These are phyloP conservation scores for Onygena corvina DNA, from an alignment of 2,329 filamentous ascomycete genomes.

Conservation along the genomic window DNA sequence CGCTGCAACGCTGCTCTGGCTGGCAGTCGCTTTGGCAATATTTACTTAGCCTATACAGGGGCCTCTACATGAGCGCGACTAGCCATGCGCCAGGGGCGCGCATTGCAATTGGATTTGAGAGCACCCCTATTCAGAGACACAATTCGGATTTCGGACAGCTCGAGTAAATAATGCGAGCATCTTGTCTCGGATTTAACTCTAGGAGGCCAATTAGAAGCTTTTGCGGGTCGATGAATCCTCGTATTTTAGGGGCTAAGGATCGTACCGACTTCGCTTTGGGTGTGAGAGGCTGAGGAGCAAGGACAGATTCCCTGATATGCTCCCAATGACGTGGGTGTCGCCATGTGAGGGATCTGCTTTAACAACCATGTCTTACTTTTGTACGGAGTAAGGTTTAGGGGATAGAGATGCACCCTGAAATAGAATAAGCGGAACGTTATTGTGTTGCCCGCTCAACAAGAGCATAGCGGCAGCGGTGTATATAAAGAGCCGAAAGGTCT, in stretches of 20 bases:
- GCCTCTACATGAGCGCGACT: no score
- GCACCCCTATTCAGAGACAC: background rate
- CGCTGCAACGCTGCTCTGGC: background rate
- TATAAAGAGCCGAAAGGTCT: background rate
- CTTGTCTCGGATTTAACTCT: conserved; percentile 1
- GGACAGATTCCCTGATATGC: background rate
- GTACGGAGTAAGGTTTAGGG: conserved; percentile 4
- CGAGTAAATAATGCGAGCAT: background rate
- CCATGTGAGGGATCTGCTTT: background rate
- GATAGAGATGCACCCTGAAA: background rate
- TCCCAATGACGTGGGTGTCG: background rate
- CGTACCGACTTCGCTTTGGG: no score
- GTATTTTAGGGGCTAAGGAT: background rate
- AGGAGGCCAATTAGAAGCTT: background rate
- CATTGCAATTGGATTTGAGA: no score
- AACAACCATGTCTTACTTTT: background rate
- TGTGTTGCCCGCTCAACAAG: no score
- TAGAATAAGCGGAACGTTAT: background rate
- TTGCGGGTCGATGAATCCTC: background rate
- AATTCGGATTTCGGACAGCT: background rate
- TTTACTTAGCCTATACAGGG: background rate
- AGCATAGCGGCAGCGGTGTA: background rate
- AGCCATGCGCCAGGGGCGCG: background rate
- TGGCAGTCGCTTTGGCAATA: background rate
- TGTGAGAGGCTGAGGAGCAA: no score